Conservation (phyloP, 2,329 filamentous ascomycete genomes). For the Talaromyces marneffei region DNA sequence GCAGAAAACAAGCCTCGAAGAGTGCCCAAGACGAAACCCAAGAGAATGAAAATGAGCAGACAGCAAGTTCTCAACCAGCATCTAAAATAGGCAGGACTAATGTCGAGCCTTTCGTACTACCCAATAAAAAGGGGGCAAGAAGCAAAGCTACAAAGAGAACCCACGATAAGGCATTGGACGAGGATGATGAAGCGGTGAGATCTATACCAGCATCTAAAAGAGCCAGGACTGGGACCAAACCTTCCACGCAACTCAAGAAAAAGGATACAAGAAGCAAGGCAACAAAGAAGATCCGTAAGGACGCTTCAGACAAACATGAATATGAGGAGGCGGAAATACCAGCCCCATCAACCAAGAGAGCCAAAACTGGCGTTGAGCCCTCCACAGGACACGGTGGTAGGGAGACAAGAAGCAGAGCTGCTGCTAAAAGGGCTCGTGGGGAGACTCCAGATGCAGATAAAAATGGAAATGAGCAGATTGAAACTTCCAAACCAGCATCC, state of each 20-base stretch:
- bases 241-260: neutral
- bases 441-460: neutral
- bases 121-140: neutral
- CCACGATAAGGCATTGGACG: neutral
- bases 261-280: neutral
- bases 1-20: neutral
- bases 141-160: neutral
- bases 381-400: neutral
- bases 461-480: neutral
- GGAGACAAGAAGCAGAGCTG: neutral
- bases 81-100: neutral
- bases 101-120: neutral
- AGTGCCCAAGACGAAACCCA: neutral
- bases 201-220: neutral
- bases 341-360: neutral
- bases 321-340: neutral
- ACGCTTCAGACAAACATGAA: neutral
- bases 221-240: neutral
- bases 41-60: neutral
- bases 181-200: neutral
- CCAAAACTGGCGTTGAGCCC: neutral
- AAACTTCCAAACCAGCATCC: neutral
- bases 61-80: neutral
- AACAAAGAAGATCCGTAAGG: neutral
- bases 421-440: neutral